Conservation (phyloP, 805 yeast genomes). For the Schizosaccharomyces cryophilus region DNA sequence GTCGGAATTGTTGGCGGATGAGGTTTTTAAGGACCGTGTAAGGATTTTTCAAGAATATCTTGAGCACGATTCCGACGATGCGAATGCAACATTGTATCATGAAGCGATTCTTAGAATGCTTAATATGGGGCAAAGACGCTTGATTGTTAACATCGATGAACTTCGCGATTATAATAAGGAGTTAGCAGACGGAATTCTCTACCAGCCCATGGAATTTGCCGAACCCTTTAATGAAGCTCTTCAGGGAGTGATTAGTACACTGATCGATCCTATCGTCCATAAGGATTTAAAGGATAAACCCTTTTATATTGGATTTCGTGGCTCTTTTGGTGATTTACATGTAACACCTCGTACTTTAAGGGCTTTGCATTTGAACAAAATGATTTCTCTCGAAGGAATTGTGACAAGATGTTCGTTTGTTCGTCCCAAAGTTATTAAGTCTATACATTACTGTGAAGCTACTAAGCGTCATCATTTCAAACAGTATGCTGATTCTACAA, state of each 20-base stretch:
- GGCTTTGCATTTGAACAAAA: conserved; percentile 48
- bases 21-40: conserved; percentile 43
- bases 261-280: conserved; percentile 35
- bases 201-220: conserved; percentile 56
- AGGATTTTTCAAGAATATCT: conserved; percentile 74
- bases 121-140: conserved; percentile 35
- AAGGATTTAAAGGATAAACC: conserved; percentile 33
- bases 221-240: conserved; percentile 81
- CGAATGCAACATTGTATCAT: conserved; percentile 34
- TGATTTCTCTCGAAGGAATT: conserved; percentile 81
- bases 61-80: conserved; percentile 25
- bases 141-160: conserved; percentile 63
- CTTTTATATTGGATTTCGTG: conserved; percentile 58
- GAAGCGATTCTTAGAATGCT: conserved; percentile 53
- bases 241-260: conserved; percentile 49
- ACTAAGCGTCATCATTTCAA: conserved; percentile 70
- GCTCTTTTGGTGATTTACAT: conserved; percentile 73
- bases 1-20: neutral
- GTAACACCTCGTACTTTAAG: conserved; percentile 72
- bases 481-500: conserved; percentile 79
- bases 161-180: conserved; percentile 58
- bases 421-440: conserved; percentile 71
- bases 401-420: conserved; percentile 83
- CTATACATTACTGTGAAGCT: conserved; percentile 76
- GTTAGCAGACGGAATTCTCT: conserved; percentile 53